Evolutionary conservation across 345 rosid genomes (phyloP).

Genomic region (Salix caprea): DNA sequence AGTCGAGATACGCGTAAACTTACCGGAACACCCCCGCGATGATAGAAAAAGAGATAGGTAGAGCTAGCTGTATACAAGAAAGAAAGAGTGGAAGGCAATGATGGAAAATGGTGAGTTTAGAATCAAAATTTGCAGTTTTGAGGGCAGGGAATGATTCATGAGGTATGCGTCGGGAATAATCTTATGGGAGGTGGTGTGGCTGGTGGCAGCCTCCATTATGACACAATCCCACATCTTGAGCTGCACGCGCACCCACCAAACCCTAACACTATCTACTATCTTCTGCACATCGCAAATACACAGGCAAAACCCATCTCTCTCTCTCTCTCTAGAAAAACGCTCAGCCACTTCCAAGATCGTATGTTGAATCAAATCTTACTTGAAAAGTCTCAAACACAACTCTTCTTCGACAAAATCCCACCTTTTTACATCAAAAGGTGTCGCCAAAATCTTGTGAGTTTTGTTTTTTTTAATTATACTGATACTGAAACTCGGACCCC

Average conservation of each 20-base stretch:
- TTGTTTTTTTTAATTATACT: not conserved
- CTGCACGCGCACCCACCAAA: constrained; percentile 80
- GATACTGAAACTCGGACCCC: constrained; percentile 28
- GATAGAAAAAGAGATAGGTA: not conserved
- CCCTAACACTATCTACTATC: constrained; percentile 16
- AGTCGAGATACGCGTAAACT: too few species aligned
- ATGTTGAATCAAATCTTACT: constrained; percentile 31
- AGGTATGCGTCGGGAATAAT: constrained; percentile 28
- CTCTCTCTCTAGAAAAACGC: constrained; percentile 17
- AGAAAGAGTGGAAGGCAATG: constrained; percentile 21
- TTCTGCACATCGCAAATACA: not conserved
- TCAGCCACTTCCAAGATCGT: constrained; percentile 34
- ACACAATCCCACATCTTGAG: constrained; percentile 54
- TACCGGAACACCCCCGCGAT: too few species aligned
- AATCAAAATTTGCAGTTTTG: constrained; percentile 20
- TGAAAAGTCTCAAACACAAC: constrained; percentile 30
- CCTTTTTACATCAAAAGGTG: constrained; percentile 39
- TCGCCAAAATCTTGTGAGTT: constrained; percentile 20
- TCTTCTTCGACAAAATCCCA: constrained; percentile 23
- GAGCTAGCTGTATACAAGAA: not conserved
- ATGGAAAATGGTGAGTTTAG: constrained; percentile 37
- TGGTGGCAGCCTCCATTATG: constrained; percentile 43
- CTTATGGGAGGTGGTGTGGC: constrained; percentile 21
- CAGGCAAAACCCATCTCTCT: not conserved
- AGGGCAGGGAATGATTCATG: constrained; percentile 21